phyloP scores from a whole-genome alignment of 2,329 filamentous ascomycete genomes.

The Apiospora saccharicola region DNA sequence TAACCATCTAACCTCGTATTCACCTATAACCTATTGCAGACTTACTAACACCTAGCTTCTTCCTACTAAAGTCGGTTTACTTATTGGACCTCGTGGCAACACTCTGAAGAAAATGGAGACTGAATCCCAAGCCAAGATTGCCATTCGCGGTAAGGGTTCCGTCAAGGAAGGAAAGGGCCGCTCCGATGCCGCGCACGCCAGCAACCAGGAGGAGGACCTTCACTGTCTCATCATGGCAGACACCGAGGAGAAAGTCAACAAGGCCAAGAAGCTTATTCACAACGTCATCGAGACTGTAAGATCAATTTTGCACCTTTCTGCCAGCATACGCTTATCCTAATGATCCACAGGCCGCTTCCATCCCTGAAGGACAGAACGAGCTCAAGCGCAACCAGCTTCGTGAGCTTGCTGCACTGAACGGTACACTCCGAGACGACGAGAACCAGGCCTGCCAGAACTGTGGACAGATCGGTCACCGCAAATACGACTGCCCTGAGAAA shows the following conservation, averaged over 20 bases:
- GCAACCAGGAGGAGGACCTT: slow-evolving; percentile 99
- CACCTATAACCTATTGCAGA: slow-evolving; percentile 35
- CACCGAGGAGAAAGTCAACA: slow-evolving; percentile 99
- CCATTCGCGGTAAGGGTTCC: slow-evolving; percentile 98
- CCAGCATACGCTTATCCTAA: slow-evolving; percentile 33
- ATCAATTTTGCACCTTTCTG: slow-evolving; percentile 35
- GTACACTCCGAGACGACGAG: slow-evolving; percentile 97
- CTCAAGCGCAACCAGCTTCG: slow-evolving; percentile 98
- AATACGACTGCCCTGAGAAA: slow-evolving; percentile 97
- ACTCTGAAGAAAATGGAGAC: slow-evolving; percentile 99
- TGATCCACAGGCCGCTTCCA: slow-evolving; percentile 82
- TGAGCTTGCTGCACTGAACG: slow-evolving; percentile 96
- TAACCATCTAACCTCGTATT: slow-evolving; percentile 43
- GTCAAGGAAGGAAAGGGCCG: slow-evolving; percentile 99
- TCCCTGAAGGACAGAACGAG: slow-evolving; percentile 98
- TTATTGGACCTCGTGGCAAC: slow-evolving; percentile 99
- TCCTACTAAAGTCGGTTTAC: slow-evolving; percentile 94
- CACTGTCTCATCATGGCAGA: slow-evolving; percentile 99
- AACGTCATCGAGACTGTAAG: slow-evolving; percentile 98
- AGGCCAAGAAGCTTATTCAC: slow-evolving; percentile 97
- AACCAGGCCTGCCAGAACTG: slow-evolving; percentile 99
- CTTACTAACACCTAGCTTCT: slow-evolving; percentile 92
- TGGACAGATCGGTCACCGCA: slow-evolving; percentile 97
- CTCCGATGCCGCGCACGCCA: slow-evolving; percentile 97
- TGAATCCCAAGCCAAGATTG: slow-evolving; percentile 97